Conservation (phyloP, 768 basidiomycete genomes). For the Tulasnella sp. region DNA sequence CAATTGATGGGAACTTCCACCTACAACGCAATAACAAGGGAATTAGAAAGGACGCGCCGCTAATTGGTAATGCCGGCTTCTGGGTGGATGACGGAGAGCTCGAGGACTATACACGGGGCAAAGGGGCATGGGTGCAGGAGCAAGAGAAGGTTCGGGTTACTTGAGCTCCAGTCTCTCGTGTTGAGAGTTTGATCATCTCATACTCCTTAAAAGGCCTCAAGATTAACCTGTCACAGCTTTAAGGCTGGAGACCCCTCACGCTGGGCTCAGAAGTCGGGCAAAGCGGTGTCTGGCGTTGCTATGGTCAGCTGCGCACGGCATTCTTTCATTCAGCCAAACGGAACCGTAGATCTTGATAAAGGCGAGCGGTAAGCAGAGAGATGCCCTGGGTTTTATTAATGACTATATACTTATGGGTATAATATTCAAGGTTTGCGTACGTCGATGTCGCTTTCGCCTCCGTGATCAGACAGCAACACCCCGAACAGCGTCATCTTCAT, state of each 20-base stretch:
- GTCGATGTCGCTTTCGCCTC: not conserved
- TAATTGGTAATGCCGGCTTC: not conserved
- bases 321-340: not conserved
- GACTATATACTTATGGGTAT: not conserved
- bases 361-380: not conserved
- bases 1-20: not conserved
- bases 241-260: not conserved
- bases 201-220: not conserved
- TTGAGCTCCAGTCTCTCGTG: too few relatives aligned
- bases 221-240: not conserved
- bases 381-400: not conserved
- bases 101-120: not conserved
- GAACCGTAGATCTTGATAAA: not conserved
- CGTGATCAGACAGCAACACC: not conserved
- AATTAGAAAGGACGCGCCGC: not conserved
- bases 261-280: not conserved
- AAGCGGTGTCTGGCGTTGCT: not conserved
- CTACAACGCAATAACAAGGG: not conserved
- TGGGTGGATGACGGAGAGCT: not conserved
- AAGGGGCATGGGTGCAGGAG: not conserved
- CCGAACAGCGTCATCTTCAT: not conserved
- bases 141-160: not conserved
- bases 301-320: not conserved
- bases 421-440: not conserved
- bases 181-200: too few relatives aligned